A percentile compares a stretch with the other conserved stretches of the same genome.
phyloP scores from a whole-genome alignment of 345 rosid genomes.

The Pistacia vera region DNA sequence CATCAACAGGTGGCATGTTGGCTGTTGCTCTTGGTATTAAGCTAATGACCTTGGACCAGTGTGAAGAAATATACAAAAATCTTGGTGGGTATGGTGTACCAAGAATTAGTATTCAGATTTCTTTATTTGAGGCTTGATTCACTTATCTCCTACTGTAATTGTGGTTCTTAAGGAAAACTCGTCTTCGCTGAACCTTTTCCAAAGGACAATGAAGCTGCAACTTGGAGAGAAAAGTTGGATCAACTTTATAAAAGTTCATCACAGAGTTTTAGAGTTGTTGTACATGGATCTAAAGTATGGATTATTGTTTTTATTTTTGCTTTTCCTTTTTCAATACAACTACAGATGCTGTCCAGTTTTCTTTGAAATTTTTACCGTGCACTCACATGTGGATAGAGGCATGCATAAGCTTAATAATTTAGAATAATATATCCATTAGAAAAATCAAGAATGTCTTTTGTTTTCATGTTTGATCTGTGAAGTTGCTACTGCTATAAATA shows the following conservation, averaged over 20 bases:
- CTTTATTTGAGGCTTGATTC: constrained; percentile 14
- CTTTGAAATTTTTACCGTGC: constrained; percentile 1
- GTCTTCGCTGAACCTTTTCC: constrained; percentile 96
- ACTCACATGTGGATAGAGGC: not conserved
- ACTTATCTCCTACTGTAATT: constrained; percentile 17
- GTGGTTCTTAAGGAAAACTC: constrained; percentile 73
- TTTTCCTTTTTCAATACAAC: not conserved
- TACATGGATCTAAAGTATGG: constrained; percentile 97
- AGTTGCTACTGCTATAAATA: constrained; percentile 7
- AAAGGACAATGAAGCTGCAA: constrained; percentile 97
- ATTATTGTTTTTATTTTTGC: constrained; percentile 14
- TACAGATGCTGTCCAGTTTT: not conserved
- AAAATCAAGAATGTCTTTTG: constrained; percentile 1
- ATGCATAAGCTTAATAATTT: not conserved
- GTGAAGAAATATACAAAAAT: constrained; percentile 98
- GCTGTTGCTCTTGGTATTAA: constrained; percentile 96
- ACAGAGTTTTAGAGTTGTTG: constrained; percentile 98
- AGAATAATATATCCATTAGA: not conserved
- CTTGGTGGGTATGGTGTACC: constrained; percentile 60
- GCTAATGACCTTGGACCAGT: constrained; percentile 82
- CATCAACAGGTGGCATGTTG: constrained; percentile 99
- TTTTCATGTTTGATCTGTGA: not conserved
- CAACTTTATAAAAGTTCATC: constrained; percentile 98
- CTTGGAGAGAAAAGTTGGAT: constrained; percentile 98
- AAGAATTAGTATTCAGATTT: constrained; percentile 1